phyloP scores from a whole-genome alignment of 2,329 filamentous ascomycete genomes.

The Colletotrichum brevisporum region DNA sequence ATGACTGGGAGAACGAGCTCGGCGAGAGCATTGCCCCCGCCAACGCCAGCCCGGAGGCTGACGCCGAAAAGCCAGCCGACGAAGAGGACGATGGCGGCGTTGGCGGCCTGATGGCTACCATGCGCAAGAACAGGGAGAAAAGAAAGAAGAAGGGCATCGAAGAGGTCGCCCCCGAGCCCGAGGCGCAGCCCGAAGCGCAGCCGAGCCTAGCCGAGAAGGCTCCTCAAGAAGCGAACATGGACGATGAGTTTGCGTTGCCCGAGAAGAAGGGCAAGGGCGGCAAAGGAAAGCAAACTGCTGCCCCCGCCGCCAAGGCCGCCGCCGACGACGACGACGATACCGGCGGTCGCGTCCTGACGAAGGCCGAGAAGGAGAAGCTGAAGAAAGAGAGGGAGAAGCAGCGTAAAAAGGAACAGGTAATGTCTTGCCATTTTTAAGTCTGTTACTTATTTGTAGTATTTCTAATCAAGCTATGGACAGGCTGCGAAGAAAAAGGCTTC shows the following conservation, averaged over 20 bases:
- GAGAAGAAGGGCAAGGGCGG: slow-evolving; percentile 81
- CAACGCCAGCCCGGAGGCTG: slow-evolving; percentile 64
- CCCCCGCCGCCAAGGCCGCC: slow-evolving; percentile 52
- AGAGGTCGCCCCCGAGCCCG: slow-evolving; percentile 74
- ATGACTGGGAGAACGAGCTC: slow-evolving; percentile 96
- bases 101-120: slow-evolving; percentile 82
- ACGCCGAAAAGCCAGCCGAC: slow-evolving; percentile 64
- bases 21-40: slow-evolving; percentile 81
- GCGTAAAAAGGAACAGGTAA: slow-evolving; percentile 96
- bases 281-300: slow-evolving; percentile 59
- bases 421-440: background rate
- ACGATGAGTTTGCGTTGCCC: slow-evolving; percentile 87
- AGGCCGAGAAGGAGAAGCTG: slow-evolving; percentile 98
- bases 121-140: slow-evolving; percentile 87
- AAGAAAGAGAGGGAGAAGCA: slow-evolving; percentile 99
- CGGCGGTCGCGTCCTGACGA: slow-evolving; percentile 84
- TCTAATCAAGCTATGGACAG: slow-evolving; percentile 54
- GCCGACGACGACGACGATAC: slow-evolving; percentile 66
- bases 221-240: slow-evolving; percentile 83
- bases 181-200: slow-evolving; percentile 58
- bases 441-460: background rate
- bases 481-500: slow-evolving; percentile 85
- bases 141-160: slow-evolving; percentile 88
- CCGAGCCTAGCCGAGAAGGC: slow-evolving; percentile 74
- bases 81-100: slow-evolving; percentile 69